Conservation (phyloP, 768 basidiomycete genomes). For the Mycena albidolilacea region DNA sequence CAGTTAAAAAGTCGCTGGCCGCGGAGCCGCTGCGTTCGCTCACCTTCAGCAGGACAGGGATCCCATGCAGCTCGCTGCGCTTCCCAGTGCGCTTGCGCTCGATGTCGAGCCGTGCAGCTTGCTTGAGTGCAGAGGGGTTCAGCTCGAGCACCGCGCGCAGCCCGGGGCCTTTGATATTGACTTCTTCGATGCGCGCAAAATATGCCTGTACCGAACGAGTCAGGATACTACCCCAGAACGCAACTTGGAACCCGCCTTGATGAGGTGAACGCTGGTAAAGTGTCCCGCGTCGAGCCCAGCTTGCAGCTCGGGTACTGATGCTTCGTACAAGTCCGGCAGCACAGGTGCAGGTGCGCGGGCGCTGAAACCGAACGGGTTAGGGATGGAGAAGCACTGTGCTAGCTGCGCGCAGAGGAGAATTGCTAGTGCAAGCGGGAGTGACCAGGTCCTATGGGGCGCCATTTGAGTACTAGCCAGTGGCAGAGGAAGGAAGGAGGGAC, state of each 20-base stretch:
- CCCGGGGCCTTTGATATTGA: constrained; percentile 62
- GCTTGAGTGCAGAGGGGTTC: constrained; percentile 66
- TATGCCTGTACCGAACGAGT: constrained; percentile 62
- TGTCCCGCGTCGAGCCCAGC: constrained; percentile 62
- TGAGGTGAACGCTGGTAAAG: constrained; percentile 74
- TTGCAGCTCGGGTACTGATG: constrained; percentile 69
- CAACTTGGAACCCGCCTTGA: constrained; percentile 62
- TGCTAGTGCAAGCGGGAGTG: constrained; percentile 14
- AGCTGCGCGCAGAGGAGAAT: constrained; percentile 26
- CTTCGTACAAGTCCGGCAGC: constrained; percentile 73
- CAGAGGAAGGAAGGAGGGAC: neutral
- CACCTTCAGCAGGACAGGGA: constrained; percentile 66
- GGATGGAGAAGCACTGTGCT: constrained; percentile 13
- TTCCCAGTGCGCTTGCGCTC: constrained; percentile 60
- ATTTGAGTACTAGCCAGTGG: constrained; percentile 2
- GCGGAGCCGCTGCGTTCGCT: neutral
- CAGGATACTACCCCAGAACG: neutral
- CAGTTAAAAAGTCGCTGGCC: no score
- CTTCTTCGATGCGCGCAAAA: constrained; percentile 76
- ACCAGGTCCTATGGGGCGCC: neutral
- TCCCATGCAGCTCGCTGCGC: constrained; percentile 68
- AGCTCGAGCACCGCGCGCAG: constrained; percentile 73
- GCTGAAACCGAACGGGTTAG: neutral
- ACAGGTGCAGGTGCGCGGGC: neutral
- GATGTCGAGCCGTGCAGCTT: constrained; percentile 65